Conservation (phyloP, 1,284 basidiomycete genomes). For the Ceratobasidium sp. region DNA sequence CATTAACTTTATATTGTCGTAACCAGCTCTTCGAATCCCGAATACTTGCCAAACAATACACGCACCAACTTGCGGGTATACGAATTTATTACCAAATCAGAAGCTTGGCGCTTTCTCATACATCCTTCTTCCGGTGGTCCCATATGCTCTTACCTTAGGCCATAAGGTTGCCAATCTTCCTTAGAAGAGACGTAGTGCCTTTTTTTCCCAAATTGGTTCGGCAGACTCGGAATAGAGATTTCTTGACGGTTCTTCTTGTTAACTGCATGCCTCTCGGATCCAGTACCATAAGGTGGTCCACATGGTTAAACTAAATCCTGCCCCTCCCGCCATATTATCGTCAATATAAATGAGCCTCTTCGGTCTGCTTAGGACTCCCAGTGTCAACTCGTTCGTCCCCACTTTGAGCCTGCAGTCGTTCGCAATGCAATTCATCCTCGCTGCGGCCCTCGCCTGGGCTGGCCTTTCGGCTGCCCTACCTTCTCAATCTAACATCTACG, state of each 20-base stretch:
- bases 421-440: constrained; percentile 3
- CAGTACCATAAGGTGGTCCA: background rate
- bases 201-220: constrained; percentile 6
- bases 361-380: background rate
- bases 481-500: constrained; percentile 16
- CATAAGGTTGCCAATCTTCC: constrained; percentile 17
- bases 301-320: background rate
- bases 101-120: constrained; percentile 20
- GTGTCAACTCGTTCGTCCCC: background rate
- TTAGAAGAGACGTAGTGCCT: background rate
- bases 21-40: background rate
- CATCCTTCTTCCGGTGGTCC: constrained; percentile 1
- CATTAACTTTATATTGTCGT: no score
- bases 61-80: background rate
- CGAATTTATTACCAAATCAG: background rate
- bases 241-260: background rate
- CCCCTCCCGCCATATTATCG: background rate
- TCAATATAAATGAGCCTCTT: background rate
- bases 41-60: background rate
- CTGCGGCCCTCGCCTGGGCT: constrained; percentile 16
- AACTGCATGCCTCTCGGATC: background rate
- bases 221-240: constrained; percentile 3
- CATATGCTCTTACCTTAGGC: constrained; percentile 21
- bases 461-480: background rate
- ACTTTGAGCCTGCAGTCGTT: background rate